Evolutionary conservation across 2,329 filamentous ascomycete species (phyloP).

Genomic region (Sclerotinia nivalis): DNA sequence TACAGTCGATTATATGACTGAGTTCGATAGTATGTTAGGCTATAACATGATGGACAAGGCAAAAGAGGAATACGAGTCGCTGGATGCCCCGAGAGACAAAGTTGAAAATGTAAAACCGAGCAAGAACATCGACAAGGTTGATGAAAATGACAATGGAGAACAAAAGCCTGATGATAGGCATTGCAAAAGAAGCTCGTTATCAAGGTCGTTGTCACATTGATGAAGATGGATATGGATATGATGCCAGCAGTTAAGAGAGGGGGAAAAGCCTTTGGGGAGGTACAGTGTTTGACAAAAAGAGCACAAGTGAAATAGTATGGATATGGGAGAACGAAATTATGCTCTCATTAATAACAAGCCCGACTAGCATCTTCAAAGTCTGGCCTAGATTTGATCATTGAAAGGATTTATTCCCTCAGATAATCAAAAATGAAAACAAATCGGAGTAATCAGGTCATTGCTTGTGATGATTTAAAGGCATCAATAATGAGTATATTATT

Average conservation of each 20-base stretch:
- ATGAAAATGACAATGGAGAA: background rate
- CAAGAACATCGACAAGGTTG: background rate
- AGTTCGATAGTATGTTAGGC: background rate
- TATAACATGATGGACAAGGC: too few relatives aligned
- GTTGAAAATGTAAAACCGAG: background rate
- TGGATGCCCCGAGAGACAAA: background rate
- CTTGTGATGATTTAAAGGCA: too few relatives aligned
- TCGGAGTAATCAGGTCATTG: too few relatives aligned
- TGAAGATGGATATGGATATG: background rate
- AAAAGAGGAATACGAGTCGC: background rate
- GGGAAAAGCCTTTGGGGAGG: background rate
- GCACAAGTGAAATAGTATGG: rapidly evolving
- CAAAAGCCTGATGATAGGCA: background rate
- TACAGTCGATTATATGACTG: background rate
- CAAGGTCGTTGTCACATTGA: background rate
- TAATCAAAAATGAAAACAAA: background rate
- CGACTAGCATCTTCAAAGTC: background rate
- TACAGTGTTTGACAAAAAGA: background rate
- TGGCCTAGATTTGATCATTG: background rate
- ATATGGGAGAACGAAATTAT: background rate
- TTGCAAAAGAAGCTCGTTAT: background rate
- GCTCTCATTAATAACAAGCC: background rate
- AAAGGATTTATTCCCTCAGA: background rate
- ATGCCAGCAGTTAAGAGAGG: background rate
- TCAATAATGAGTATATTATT: background rate